phyloP scores from a whole-genome alignment of 1,284 basidiomycete genomes.

The Trichosporon inkin region DNA sequence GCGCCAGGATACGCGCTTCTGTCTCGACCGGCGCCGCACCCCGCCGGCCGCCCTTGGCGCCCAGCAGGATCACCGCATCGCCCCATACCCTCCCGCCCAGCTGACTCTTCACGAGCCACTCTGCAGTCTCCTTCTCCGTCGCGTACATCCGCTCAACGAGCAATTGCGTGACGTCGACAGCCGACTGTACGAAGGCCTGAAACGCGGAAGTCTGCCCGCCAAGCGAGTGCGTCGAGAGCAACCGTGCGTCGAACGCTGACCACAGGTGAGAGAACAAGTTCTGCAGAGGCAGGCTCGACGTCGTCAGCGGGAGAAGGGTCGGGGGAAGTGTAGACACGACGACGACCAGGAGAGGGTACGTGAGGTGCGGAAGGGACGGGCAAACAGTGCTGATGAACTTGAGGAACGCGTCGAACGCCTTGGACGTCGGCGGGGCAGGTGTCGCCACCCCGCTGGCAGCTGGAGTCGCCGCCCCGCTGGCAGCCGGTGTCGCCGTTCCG shows the following conservation, averaged over 20 bases:
- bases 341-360: conserved; percentile 42
- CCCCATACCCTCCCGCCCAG: conserved; percentile 35
- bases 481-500: conserved; percentile 36
- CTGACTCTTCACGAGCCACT: conserved; percentile 39
- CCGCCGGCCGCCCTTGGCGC: conserved; percentile 33
- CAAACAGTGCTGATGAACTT: conserved; percentile 45
- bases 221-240: conserved; percentile 42
- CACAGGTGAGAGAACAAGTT: conserved; percentile 45
- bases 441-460: neutral
- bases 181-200: conserved; percentile 39
- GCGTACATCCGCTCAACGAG: conserved; percentile 29
- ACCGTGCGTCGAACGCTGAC: conserved; percentile 43
- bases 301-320: conserved; percentile 31
- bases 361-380: conserved; percentile 43
- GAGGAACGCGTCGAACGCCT: conserved; percentile 58
- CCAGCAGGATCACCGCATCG: conserved; percentile 40
- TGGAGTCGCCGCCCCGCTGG: conserved; percentile 10
- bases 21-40: conserved; percentile 26
- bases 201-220: conserved; percentile 39
- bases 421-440: conserved; percentile 11
- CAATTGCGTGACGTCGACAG: conserved; percentile 33
- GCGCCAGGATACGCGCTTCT: conserved; percentile 36
- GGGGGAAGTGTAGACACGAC: conserved; percentile 42
- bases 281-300: conserved; percentile 26
- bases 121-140: conserved; percentile 22